Conservation (phyloP, 306 rosid genomes). For the Corylus americana region DNA sequence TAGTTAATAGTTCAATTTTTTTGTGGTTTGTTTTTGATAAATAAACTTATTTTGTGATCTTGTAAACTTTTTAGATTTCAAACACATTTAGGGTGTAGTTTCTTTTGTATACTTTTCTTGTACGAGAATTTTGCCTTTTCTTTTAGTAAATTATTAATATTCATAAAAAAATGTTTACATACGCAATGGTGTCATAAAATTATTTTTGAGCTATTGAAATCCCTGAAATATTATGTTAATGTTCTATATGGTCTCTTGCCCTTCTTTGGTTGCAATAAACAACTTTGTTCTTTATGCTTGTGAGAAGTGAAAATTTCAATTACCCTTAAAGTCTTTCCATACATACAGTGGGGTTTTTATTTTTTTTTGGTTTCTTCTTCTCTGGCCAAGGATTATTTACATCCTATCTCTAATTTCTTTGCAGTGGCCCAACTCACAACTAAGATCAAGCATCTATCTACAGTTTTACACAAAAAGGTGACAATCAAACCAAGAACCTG, state of each 20-base stretch:
- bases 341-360: not conserved
- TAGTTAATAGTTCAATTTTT: no score
- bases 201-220: not conserved
- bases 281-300: not conserved
- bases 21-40: no score
- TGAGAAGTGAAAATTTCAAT: not conserved
- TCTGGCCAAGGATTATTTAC: constrained; percentile 16
- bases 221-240: not conserved
- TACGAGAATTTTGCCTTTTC: no score
- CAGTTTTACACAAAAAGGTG: constrained; percentile 84
- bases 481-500: constrained; percentile 22
- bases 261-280: not conserved
- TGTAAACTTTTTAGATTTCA: no score
- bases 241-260: not conserved
- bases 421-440: constrained; percentile 91
- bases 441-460: constrained; percentile 81
- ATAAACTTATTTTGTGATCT: no score
- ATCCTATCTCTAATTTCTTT: constrained; percentile 26
- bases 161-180: no score
- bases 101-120: no score
- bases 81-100: no score
- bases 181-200: not conserved
- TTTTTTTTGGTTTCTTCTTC: not conserved
- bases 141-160: no score
- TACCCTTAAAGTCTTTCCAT: not conserved